These are phyloP conservation scores for Microdochium trichocladiopsis DNA, from an alignment of 2,329 filamentous ascomycete genomes.

Conservation along the genomic window DNA sequence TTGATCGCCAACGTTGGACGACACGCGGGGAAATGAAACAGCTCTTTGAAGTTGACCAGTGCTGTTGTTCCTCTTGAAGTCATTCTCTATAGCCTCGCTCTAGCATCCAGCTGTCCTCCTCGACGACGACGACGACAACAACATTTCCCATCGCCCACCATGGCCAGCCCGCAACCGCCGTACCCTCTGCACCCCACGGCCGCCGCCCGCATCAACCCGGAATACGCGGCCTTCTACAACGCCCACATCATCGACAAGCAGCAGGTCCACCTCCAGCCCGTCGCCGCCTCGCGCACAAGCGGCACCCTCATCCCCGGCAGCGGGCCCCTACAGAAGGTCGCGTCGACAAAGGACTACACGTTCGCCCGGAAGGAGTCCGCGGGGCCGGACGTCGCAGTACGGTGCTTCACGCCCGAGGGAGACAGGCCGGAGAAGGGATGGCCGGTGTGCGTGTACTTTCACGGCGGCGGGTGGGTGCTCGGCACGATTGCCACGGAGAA, in stretches of 20 bases:
- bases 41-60: too few species aligned
- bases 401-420: constrained; percentile 43
- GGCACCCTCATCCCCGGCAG: constrained; percentile 45
- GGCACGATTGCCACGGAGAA: constrained; percentile 53
- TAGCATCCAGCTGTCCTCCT: background rate
- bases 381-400: constrained; percentile 39
- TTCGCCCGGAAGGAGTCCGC: constrained; percentile 33
- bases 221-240: constrained; percentile 47
- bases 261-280: constrained; percentile 47
- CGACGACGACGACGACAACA: background rate
- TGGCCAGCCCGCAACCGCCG: constrained; percentile 7
- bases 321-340: constrained; percentile 39
- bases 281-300: constrained; percentile 40
- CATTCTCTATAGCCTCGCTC: too few species aligned
- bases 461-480: constrained; percentile 53
- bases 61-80: too few species aligned
- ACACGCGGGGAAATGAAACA: too few species aligned
- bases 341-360: constrained; percentile 33
- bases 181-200: constrained; percentile 42
- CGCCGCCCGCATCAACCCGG: constrained; percentile 34
- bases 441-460: constrained; percentile 49
- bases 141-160: background rate
- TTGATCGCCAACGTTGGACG: too few species aligned
- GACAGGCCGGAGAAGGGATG: constrained; percentile 36
- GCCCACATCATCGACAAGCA: constrained; percentile 39